Evolutionary conservation across 768 basidiomycete genomes (phyloP), one percentile per base, ranked within the genome.

Genomic region (Podaxis sp.): DNA sequence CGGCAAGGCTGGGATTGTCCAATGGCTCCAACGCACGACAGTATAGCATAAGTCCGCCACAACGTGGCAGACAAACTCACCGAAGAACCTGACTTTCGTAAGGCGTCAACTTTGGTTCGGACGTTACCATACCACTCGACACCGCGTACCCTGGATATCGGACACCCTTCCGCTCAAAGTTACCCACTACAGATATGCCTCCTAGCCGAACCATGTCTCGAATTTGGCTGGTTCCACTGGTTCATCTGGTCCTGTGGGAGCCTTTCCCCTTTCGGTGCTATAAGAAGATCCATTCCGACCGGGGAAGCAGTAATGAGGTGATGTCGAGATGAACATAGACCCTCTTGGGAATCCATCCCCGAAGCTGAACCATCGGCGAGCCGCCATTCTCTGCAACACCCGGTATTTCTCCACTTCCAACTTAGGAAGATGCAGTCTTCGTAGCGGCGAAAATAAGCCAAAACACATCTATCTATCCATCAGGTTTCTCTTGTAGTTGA

Each of bases 261-360:
- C 7, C 9, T 19, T 24, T 50, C 22, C 49, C 25, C 22, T 25
- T 50, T 50, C 49, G 49, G 7, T 50, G 25, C 43, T 55, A 25
- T 55, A 29, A 29, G 13, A 40, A 38, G 36, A 38, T 24, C 54
- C 36, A 33, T n/a, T 36, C 36, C 5, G 25, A n/a, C 13, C 38
- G 54, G 54, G 37, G 22, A 22, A 55, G 54, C 24, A 22, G 19
- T 38, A 55, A 38, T 55, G 38, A 55, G 54, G 19, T 55, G 54
- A 55, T 55, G 54, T 40, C 54, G 54, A 55, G 54, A 38, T 40
- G 54, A 41, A 55, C 19, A 38, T 55, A 22, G 22, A 54, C 36
- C 36, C 54, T 22, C 12, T 24, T 17, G 38, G 36, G 54, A 24
- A 22, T 4, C 37, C 22, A 40, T 38, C 22, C 54, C 38, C 19